Percentiles rank a stretch among this genome's conserved stretches.
phyloP scores from a whole-genome alignment of 306 rosid species.

The Vigna angularis region DNA sequence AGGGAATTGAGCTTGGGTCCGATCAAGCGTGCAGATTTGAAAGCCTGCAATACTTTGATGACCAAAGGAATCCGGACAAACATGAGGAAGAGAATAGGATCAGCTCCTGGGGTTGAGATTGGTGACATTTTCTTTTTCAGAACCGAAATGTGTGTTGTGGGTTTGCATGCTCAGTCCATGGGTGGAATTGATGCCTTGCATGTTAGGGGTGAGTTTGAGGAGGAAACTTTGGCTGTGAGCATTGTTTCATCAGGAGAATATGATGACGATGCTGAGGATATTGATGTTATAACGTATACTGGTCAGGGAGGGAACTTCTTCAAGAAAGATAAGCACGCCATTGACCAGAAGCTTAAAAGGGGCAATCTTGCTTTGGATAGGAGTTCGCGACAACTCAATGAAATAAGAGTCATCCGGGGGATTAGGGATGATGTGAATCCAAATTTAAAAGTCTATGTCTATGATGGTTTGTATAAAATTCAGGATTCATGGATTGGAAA shows the following conservation, averaged over 20 bases:
- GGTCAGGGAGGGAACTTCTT: slow-evolving; percentile 71
- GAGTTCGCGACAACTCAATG: slow-evolving; percentile 61
- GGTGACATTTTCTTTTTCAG: slow-evolving; percentile 79
- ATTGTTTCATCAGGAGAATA: slow-evolving; percentile 76
- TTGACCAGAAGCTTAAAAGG: slow-evolving; percentile 76
- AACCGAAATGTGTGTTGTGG: slow-evolving; percentile 66
- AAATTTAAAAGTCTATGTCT: slow-evolving; percentile 60
- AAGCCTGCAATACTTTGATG: slow-evolving; percentile 63
- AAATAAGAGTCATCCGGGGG: slow-evolving; percentile 73
- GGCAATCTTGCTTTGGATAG: slow-evolving; percentile 78
- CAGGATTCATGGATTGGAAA: slow-evolving; percentile 66
- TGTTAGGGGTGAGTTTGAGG: slow-evolving; percentile 49
- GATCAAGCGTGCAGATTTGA: slow-evolving; percentile 64
- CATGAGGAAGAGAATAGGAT: slow-evolving; percentile 63
- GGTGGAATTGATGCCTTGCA: slow-evolving; percentile 69
- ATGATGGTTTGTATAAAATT: slow-evolving; percentile 74
- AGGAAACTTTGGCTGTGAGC: slow-evolving; percentile 62
- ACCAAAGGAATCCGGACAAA: slow-evolving; percentile 67
- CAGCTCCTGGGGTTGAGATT: slow-evolving; percentile 70
- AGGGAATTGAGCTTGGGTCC: slow-evolving; percentile 52
- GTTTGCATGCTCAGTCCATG: slow-evolving; percentile 75
- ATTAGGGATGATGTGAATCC: slow-evolving; percentile 52
- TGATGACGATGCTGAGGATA: slow-evolving; percentile 63
- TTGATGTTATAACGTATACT: slow-evolving; percentile 65
- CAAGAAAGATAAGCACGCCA: slow-evolving; percentile 51